phyloP scores from a whole-genome alignment of 495 filamentous ascomycete genomes.

The Pseudevernia furfuracea region DNA sequence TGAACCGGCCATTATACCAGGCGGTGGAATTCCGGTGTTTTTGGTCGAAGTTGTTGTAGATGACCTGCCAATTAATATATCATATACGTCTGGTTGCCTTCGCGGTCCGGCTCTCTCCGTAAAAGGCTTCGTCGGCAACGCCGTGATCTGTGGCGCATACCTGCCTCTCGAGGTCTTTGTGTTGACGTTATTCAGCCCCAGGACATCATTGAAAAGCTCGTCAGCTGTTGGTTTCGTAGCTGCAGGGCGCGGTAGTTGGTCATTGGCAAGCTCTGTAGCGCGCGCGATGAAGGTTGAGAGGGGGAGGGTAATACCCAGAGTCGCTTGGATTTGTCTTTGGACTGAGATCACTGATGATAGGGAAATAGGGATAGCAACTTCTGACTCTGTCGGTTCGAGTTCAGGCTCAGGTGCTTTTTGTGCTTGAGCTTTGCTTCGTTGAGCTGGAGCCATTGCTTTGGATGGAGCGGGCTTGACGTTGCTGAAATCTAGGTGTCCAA shows the following conservation, averaged over 20 bases:
- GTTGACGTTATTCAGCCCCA: slow-evolving; percentile 60
- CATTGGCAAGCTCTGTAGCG: slow-evolving; percentile 78
- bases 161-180: slow-evolving; percentile 46
- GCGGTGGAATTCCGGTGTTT: not conserved
- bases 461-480: slow-evolving; percentile 81
- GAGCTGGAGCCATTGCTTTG: slow-evolving; percentile 11
- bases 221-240: slow-evolving; percentile 56
- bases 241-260: slow-evolving; percentile 62
- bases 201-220: slow-evolving; percentile 81
- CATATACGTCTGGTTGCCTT: slow-evolving; percentile 60
- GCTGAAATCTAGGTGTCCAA: slow-evolving; percentile 80
- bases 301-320: slow-evolving; percentile 69
- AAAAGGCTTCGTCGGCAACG: slow-evolving; percentile 37
- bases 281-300: slow-evolving; percentile 80
- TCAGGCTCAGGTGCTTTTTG: slow-evolving; percentile 36
- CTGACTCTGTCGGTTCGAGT: slow-evolving; percentile 36
- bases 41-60: slow-evolving; percentile 16
- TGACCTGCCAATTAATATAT: slow-evolving; percentile 54
- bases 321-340: slow-evolving; percentile 69
- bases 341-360: slow-evolving; percentile 66
- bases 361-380: slow-evolving; percentile 65
- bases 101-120: slow-evolving; percentile 25
- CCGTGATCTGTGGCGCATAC: slow-evolving; percentile 69
- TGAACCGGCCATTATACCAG: slow-evolving; percentile 29
- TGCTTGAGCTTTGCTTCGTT: slow-evolving; percentile 6